A percentile compares a stretch with the other conserved stretches of the same genome.
phyloP scores from a whole-genome alignment of 2,329 filamentous ascomycete genomes.

The Pyricularia pennisetigena region DNA sequence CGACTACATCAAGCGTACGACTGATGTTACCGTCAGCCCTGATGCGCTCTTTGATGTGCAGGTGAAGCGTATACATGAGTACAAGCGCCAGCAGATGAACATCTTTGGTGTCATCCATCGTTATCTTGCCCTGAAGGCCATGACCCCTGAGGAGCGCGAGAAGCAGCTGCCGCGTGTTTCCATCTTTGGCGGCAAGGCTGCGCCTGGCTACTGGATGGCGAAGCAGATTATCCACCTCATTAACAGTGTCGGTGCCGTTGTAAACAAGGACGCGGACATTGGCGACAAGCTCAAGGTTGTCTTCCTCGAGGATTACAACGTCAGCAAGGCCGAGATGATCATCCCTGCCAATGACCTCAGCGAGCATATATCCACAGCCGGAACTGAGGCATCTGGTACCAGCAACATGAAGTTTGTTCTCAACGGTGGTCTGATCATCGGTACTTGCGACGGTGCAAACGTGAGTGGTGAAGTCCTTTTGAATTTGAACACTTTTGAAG shows the following conservation, averaged over 20 bases:
- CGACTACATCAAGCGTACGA: conserved; percentile 78
- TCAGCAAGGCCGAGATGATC: conserved; percentile 98
- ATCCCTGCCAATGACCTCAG: conserved; percentile 89
- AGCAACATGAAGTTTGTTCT: conserved; percentile 99
- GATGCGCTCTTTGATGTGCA: conserved; percentile 89
- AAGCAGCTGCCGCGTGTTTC: conserved; percentile 81
- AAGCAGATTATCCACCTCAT: conserved; percentile 97
- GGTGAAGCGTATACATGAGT: conserved; percentile 98
- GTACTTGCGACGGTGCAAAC: conserved; percentile 95
- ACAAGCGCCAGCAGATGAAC: conserved; percentile 98
- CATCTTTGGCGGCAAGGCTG: conserved; percentile 96
- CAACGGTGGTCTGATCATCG: conserved; percentile 94
- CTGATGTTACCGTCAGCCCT: conserved; percentile 76
- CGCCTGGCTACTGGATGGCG: conserved; percentile 99
- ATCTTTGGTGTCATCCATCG: conserved; percentile 97
- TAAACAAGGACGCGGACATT: conserved; percentile 88
- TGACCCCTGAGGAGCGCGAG: conserved; percentile 76
- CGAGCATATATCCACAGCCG: conserved; percentile 97
- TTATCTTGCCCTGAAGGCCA: conserved; percentile 79
- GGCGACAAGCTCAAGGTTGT: conserved; percentile 94
- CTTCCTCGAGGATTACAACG: conserved; percentile 97
- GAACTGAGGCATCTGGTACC: conserved; percentile 82
- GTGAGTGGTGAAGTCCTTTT: conserved; percentile 38
- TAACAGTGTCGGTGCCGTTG: conserved; percentile 80
- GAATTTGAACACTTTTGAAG: not conserved